Evolutionary conservation across 192 early-diverging fungal species (phyloP).

Genomic region (Coemansia pectinata): DNA sequence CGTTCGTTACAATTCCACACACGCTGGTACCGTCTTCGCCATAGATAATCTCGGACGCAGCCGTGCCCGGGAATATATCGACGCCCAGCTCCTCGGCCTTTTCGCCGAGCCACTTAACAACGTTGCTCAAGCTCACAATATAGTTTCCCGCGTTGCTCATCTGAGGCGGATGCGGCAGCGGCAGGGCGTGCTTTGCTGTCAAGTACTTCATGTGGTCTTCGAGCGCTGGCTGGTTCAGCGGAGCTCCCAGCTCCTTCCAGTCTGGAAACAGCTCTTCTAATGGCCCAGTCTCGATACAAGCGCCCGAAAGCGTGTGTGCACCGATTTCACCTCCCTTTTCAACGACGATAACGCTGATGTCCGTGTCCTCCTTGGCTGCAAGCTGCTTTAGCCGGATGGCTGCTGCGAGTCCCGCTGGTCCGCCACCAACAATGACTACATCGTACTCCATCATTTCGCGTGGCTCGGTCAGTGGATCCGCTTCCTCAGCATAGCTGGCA

Average conservation of each 20-base stretch:
- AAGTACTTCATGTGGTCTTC: conserved; percentile 86
- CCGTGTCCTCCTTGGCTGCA: conserved; percentile 76
- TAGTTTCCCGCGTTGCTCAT: conserved; percentile 98
- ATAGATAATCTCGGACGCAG: conserved; percentile 92
- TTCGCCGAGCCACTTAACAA: conserved; percentile 94
- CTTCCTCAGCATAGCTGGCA: conserved; percentile 34
- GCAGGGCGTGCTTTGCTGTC: conserved; percentile 74
- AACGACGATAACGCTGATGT: conserved; percentile 85
- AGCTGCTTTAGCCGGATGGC: conserved; percentile 94
- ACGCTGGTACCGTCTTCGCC: conserved; percentile 85
- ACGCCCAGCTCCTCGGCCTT: conserved; percentile 95
- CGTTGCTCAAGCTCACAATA: conserved; percentile 92
- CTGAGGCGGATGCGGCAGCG: conserved; percentile 88
- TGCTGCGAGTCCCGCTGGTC: conserved; percentile 92
- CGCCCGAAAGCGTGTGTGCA: conserved; percentile 93
- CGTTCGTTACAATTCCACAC: conserved; percentile 89
- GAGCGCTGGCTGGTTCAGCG: conserved; percentile 81
- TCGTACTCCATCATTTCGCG: conserved; percentile 87
- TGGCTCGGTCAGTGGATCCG: conserved; percentile 58
- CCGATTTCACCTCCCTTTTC: conserved; percentile 96
- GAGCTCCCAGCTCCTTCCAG: conserved; percentile 95
- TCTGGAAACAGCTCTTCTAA: conserved; percentile 95
- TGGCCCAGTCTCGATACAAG: conserved; percentile 89
- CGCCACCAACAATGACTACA: conserved; percentile 94
- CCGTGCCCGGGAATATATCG: conserved; percentile 90